These are phyloP conservation scores for Proliferodiscus dingleyae DNA, from an alignment of 2,329 filamentous ascomycete genomes.

Conservation along the genomic window DNA sequence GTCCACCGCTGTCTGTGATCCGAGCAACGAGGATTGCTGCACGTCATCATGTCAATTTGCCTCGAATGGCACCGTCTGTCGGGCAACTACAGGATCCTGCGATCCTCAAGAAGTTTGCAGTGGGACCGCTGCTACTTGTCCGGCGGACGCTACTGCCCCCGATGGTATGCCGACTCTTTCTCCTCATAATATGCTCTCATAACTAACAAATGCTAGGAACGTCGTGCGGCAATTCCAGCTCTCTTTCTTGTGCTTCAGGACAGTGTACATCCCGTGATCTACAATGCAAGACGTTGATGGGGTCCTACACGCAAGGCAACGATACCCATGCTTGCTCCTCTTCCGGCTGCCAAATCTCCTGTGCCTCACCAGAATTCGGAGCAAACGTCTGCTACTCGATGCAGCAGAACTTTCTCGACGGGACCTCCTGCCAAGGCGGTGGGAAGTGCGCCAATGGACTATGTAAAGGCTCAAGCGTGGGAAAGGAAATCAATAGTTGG, in stretches of 20 bases:
- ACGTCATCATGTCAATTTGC: constrained; percentile 61
- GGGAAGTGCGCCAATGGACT: constrained; percentile 74
- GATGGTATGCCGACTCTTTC: constrained; percentile 50
- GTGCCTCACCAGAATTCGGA: constrained; percentile 63
- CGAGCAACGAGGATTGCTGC: constrained; percentile 79
- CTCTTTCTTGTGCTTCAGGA: constrained; percentile 76
- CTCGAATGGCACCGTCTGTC: constrained; percentile 67
- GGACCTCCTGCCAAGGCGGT: constrained; percentile 76
- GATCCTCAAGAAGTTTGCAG: constrained; percentile 82
- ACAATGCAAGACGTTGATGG: constrained; percentile 84
- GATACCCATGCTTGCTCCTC: constrained; percentile 75
- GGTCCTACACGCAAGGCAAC: constrained; percentile 65
- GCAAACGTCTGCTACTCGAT: constrained; percentile 64
- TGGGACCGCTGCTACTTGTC: constrained; percentile 68
- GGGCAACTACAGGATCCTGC: constrained; percentile 72
- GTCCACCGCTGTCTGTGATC: constrained; percentile 67
- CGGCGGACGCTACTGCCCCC: constrained; percentile 60
- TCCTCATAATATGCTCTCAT: not conserved
- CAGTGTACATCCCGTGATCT: constrained; percentile 90
- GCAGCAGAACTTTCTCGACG: constrained; percentile 90
- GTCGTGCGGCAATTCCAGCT: constrained; percentile 55
- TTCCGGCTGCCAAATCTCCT: constrained; percentile 70
- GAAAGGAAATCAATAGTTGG: constrained; percentile 69
- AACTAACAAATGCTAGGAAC: constrained; percentile 36
- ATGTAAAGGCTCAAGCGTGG: constrained; percentile 67